These are phyloP conservation scores for Neopestalotiopsis sp. DNA, from an alignment of 2,329 filamentous ascomycete genomes.

Conservation along the genomic window DNA sequence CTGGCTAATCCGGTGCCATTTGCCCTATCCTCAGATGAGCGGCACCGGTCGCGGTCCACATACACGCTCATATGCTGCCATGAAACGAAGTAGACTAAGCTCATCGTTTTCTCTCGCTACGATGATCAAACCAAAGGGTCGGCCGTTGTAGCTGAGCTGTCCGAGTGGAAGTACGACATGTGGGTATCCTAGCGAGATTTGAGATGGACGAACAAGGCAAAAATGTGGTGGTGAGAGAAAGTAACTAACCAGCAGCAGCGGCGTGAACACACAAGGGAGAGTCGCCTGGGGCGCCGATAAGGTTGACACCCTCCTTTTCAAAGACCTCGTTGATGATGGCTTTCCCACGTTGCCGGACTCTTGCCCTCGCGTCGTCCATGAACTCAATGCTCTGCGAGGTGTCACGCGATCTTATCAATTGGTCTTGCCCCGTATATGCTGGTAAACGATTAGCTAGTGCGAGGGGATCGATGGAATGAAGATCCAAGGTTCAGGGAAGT, in stretches of 20 bases:
- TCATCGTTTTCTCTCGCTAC: background rate
- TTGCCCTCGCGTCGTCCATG: background rate
- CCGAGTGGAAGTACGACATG: conserved; percentile 8
- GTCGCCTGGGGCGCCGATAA: background rate
- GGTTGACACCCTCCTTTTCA: background rate
- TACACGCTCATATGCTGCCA: conserved; percentile 24
- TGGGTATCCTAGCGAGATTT: background rate
- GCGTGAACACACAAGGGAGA: background rate
- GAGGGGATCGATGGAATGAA: too few species aligned
- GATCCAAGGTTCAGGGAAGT: too few species aligned
- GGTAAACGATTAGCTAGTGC: too few species aligned
- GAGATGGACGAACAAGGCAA: background rate
- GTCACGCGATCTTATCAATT: too few species aligned
- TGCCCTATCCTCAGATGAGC: too few species aligned
- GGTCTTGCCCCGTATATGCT: too few species aligned
- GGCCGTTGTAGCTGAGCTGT: background rate
- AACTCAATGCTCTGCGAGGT: too few species aligned
- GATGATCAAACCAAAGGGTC: conserved; percentile 7
- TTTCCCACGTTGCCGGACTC: conserved; percentile 1
- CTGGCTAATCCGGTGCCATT: too few species aligned
- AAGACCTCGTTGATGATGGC: background rate
- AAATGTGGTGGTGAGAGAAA: background rate
- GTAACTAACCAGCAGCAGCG: background rate
- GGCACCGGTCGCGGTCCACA: too few species aligned
- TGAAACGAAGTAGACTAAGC: conserved; percentile 14